Percentiles rank a stretch among this genome's conserved stretches.
Conservation (phyloP, 805 yeast genomes). For the Barnettozyma vustinii region DNA sequence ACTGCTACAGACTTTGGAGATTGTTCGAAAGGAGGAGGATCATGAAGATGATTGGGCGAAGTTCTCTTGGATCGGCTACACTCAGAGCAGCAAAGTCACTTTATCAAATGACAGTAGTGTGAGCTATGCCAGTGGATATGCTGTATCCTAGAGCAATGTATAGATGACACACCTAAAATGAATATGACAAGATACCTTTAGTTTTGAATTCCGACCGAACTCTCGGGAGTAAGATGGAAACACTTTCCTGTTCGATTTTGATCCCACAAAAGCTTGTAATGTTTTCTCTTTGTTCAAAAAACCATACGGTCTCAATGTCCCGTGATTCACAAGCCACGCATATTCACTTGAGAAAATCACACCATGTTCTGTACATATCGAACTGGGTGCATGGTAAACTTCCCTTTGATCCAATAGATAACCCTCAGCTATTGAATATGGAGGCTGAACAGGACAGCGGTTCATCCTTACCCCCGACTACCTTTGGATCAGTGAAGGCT, state of each 20-base stretch:
- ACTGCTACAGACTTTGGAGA: slow-evolving; percentile 50
- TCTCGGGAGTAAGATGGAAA: too few species aligned
- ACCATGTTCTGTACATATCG: slow-evolving; percentile 29
- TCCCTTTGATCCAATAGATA: slow-evolving; percentile 25
- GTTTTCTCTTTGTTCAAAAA: too few species aligned
- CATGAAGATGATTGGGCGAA: slow-evolving; percentile 21
- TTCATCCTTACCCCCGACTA: slow-evolving; percentile 10
- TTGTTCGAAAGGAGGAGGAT: slow-evolving; percentile 16
- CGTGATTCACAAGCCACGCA: slow-evolving; percentile 9
- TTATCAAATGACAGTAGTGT: slow-evolving; percentile 65
- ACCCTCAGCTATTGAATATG: slow-evolving; percentile 6
- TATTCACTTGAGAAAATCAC: slow-evolving; percentile 23
- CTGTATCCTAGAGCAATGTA: slow-evolving; percentile 1
- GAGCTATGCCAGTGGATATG: slow-evolving; percentile 82
- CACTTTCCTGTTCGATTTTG: background rate
- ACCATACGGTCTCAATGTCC: slow-evolving; percentile 2
- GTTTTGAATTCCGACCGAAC: too few species aligned
- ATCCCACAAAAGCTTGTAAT: background rate
- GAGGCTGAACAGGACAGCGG: slow-evolving; percentile 15
- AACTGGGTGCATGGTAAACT: slow-evolving; percentile 27
- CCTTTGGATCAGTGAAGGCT: slow-evolving; percentile 23
- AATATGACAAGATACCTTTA: too few species aligned
- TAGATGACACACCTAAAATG: too few species aligned
- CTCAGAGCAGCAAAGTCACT: slow-evolving; percentile 61
- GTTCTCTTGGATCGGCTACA: slow-evolving; percentile 72